Evolutionary conservation across 352 stramenopile genomes (phyloP).

Genomic region (Phytophthora nicotianae): DNA sequence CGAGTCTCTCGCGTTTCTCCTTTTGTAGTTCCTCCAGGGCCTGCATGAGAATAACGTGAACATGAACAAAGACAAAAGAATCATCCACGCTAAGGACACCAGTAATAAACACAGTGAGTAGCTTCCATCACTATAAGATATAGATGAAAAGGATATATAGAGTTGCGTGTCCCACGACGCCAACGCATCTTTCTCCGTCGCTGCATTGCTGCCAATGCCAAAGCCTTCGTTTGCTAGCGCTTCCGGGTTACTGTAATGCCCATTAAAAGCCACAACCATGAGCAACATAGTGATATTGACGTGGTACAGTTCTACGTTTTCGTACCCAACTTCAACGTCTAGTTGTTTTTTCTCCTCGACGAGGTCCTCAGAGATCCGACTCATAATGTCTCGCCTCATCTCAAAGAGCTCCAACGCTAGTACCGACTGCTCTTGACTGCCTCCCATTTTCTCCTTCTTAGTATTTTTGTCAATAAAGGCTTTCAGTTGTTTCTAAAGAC

Average conservation of each 20-base stretch:
- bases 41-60: conserved; percentile 62
- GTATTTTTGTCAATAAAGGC: conserved; percentile 62
- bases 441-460: conserved; percentile 68
- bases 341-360: conserved; percentile 68
- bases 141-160: conserved; percentile 57
- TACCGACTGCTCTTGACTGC: conserved; percentile 41
- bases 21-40: conserved; percentile 55
- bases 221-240: conserved; percentile 20
- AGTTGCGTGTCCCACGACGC: conserved; percentile 74
- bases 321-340: conserved; percentile 63
- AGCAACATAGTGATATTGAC: conserved; percentile 6
- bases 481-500: conserved; percentile 51
- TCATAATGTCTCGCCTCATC: conserved; percentile 67
- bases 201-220: conserved; percentile 16
- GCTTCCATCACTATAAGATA: background rate
- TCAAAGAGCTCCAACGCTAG: conserved; percentile 71
- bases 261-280: conserved; percentile 1
- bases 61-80: conserved; percentile 17
- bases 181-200: conserved; percentile 58
- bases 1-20: conserved; percentile 51
- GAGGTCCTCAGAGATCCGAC: conserved; percentile 72
- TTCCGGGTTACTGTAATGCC: conserved; percentile 27
- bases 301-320: background rate
- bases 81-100: conserved; percentile 28
- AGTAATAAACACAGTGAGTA: background rate